phyloP scores from a whole-genome alignment of 2,329 filamentous ascomycete species.

The Westerdykella aurantiaca region DNA sequence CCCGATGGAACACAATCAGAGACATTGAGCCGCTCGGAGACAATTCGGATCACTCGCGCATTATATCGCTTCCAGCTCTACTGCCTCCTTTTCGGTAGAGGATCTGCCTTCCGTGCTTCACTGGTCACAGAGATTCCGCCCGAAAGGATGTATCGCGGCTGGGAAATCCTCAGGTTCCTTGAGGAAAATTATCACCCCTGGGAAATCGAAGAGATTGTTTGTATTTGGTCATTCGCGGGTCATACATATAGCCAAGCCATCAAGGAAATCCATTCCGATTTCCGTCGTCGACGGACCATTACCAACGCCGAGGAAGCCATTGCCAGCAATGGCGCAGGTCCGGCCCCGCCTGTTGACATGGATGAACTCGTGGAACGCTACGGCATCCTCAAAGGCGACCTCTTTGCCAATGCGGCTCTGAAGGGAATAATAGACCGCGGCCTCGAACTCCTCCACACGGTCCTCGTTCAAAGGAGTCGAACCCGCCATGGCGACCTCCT shows the following conservation, averaged over 20 bases:
- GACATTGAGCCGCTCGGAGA: not conserved
- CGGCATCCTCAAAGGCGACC: no score
- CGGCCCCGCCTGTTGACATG: no score
- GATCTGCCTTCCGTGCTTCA: not conserved
- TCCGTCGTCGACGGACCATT: not conserved
- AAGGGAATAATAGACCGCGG: no score
- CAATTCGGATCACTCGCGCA: not conserved
- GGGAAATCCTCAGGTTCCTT: not conserved
- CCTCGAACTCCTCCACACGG: no score
- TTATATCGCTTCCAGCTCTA: not conserved
- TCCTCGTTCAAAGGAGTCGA: no score
- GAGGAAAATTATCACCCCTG: not conserved
- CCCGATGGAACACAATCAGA: not conserved
- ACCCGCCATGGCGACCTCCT: no score
- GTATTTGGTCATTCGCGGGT: not conserved
- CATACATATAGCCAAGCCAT: not conserved
- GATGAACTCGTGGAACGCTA: no score
- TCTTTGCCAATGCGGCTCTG: no score
- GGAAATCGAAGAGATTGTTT: not conserved
- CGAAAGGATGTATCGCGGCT: not conserved
- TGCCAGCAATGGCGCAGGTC: no score
- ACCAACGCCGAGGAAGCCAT: no score
- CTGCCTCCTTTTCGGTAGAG: not conserved
- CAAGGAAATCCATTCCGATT: not conserved
- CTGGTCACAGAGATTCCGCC: not conserved